Evolutionary conservation across 495 filamentous ascomycete genomes (phyloP), one percentile per base, ranked within the genome.

Genomic region (Parathielavia hyrcaniae): DNA sequence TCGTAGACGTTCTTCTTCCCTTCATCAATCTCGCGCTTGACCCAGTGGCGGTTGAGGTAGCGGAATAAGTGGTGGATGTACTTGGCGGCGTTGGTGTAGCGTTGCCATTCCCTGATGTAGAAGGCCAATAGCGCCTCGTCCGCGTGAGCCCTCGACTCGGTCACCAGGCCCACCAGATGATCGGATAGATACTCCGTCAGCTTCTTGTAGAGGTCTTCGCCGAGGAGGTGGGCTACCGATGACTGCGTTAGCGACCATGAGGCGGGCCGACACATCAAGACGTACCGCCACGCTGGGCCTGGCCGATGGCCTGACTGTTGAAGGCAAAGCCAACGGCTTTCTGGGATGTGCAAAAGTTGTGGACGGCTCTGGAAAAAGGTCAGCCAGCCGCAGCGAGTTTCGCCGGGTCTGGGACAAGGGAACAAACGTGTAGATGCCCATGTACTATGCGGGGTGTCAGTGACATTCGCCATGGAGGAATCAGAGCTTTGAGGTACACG

Each of bases 341-440:
- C 69, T 96, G 95, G 32, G 95, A 96, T 54, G 95, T 97, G 73
- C 93, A 99, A 69, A 99, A 99, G 76, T 99, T 96, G 71, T 99
- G 95, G 30, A 99, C 91, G 54, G 92, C 90, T 26, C 89, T 93
- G 61, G 59, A 23, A 45, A 10, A 57, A 12, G 51, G 59, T 73
- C 65, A 78, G 63, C 17, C 10, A 30, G 2, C 43, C 5, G 55
- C 23, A 38, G n/a, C n/a, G 16, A n/a, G 17, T 3, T 34, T 17
- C 17, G 38, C 5, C 13, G 5, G 0, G 10, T 12, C 3, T 16
- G 22, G 30, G 16, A 22, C 34, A 20, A 1, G 19, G 36, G 41
- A 38, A 77, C 86, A 59, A 70, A 91, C 89, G 93, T 96, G 78
- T 98, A 98, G 56, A 97, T 84, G 41, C 87, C 89, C 93, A 98